Conservation (phyloP, 2,329 filamentous ascomycete genomes). For the Clonostachys sp. region DNA sequence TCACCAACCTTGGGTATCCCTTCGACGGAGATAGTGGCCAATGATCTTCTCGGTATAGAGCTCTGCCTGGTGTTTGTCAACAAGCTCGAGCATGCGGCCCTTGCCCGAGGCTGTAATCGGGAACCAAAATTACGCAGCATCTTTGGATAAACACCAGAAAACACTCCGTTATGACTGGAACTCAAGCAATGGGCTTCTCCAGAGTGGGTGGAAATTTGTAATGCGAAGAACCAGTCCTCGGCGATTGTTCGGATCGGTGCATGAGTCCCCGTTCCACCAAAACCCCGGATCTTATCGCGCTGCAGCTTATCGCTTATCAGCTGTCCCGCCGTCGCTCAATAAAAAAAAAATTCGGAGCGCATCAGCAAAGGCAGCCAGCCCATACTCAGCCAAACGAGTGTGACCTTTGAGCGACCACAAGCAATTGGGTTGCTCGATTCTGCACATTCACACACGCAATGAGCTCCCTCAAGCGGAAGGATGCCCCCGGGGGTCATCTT, state of each 20-base stretch:
- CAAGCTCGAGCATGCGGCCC: slow-evolving; percentile 14
- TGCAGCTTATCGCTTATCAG: background rate
- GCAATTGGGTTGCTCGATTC: no score
- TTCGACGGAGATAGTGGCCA: slow-evolving; percentile 26
- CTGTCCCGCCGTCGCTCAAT: background rate
- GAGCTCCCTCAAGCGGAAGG: slow-evolving; percentile 55
- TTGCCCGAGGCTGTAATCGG: slow-evolving; percentile 18
- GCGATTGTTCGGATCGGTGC: slow-evolving; percentile 1
- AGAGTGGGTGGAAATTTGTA: background rate
- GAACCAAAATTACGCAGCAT: slow-evolving; percentile 30
- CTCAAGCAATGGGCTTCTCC: background rate
- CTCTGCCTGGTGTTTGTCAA: slow-evolving; percentile 12
- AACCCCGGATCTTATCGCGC: background rate
- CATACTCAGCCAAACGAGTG: no score
- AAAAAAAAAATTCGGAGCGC: background rate
- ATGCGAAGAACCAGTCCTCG: slow-evolving; percentile 1
- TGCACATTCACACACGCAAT: slow-evolving; percentile 28
- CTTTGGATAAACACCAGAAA: background rate
- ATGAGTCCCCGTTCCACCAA: background rate
- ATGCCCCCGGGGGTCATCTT: slow-evolving; percentile 46
- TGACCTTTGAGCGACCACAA: no score
- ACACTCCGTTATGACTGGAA: background rate
- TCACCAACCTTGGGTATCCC: slow-evolving; percentile 26
- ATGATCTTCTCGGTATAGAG: slow-evolving; percentile 13
- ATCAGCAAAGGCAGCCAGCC: no score